Conservation (phyloP, 2,329 filamentous ascomycete genomes). For the Tolypocladium tundrense region DNA sequence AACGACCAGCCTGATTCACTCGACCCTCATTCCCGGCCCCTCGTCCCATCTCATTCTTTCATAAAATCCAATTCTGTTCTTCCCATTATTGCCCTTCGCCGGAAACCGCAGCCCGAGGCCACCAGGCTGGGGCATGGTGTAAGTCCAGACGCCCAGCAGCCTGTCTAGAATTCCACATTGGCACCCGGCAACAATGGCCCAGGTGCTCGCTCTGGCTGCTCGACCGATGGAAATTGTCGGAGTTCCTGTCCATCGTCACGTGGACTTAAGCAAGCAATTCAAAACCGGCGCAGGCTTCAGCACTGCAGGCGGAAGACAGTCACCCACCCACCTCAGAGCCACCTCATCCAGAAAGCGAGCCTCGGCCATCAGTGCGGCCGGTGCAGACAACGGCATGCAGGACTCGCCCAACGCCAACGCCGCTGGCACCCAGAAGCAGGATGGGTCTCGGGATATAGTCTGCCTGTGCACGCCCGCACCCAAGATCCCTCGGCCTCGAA, state of each 20-base stretch:
- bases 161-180: not conserved
- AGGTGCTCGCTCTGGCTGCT: constrained; percentile 13
- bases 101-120: not conserved
- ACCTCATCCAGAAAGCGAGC: constrained; percentile 29
- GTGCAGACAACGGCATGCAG: constrained; percentile 27
- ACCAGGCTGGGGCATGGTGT: not conserved
- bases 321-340: constrained; percentile 4
- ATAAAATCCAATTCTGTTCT: not conserved
- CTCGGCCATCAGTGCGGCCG: constrained; percentile 33
- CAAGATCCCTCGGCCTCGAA: constrained; percentile 48
- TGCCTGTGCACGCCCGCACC: constrained; percentile 47
- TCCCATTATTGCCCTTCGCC: not conserved
- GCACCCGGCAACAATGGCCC: constrained; percentile 10
- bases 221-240: constrained; percentile 12
- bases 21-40: not conserved
- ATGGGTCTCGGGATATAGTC: constrained; percentile 31
- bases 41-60: not conserved
- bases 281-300: constrained; percentile 4
- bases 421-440: constrained; percentile 16
- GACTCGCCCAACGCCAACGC: constrained; percentile 18
- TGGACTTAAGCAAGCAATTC: constrained; percentile 11
- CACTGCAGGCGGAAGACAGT: constrained; percentile 3
- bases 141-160: not conserved
- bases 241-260: constrained; percentile 9
- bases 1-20: not conserved